Base-by-base conservation (phyloP, 306 rosid genomes). In the Dryas drummondii region DNA sequence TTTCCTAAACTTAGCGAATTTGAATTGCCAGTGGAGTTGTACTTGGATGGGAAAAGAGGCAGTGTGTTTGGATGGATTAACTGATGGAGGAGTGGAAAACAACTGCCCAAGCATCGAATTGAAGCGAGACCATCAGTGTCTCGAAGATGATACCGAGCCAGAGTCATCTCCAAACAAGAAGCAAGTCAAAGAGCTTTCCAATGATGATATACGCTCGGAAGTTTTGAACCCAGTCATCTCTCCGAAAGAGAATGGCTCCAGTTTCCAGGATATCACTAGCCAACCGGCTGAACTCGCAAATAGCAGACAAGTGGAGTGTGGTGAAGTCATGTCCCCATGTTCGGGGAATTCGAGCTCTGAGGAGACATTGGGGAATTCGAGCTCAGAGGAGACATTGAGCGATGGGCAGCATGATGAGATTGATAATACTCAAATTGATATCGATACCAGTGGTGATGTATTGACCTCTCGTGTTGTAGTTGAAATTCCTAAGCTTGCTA, bases 181-280 rank as follows among this genome's bases (percentile, higher is more conserved):
- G 77, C 97, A 83, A 56, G 88, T 84, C 0, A 91, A 87, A 77
- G 97, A 94, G 83, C 86, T 86, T 72, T 94, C 98, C 0, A 86
- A 84, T 26, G 99, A 94, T 16, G 99, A 94, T 52, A 80, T 94
- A 50, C 88, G 90, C 51, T 94, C 99, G 1, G 99, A 94, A 75
- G 99, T 94, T 71, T 77, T 89, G 2, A 94, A 92, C 72, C 99
- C 99, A 0, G 79, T 82, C 5, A 75, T 73, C 72, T 90, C 87
- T 70, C 82, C 91, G 1, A 84, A 86, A 47, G 96, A 85, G 54
- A 89, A 94, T 46, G 79, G 80, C 12, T 82, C 80, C 17, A 61
- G 79, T 48, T 90, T 82, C 64, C 97, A 87, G 37, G 97, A 94
- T 74, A 86, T 94, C 65, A 90, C 91, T 72, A 92, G 99, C 87